These are phyloP conservation scores for Entrophospora sp. DNA, from an alignment of 192 early-diverging fungal genomes.

Conservation along the genomic window DNA sequence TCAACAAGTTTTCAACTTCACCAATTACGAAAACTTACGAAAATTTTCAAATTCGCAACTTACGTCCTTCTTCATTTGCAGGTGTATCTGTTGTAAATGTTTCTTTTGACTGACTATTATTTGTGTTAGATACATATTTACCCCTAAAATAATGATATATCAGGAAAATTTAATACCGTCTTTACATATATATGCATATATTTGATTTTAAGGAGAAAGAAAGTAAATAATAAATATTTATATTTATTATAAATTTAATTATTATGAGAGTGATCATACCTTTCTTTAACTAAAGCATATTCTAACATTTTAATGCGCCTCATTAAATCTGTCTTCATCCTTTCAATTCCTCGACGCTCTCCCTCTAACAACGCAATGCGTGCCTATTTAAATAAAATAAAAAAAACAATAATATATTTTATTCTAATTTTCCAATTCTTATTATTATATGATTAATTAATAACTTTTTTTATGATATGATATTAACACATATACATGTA, in stretches of 20 bases:
- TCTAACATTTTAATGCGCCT: conserved; percentile 82
- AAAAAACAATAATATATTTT: conserved; percentile 8
- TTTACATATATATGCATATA: too few species aligned
- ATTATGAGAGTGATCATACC: conserved; percentile 41
- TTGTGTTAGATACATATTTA: conserved; percentile 24
- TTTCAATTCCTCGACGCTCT: conserved; percentile 67
- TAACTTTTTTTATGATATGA: too few species aligned
- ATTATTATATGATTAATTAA: too few species aligned
- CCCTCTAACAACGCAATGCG: conserved; percentile 70
- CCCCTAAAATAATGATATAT: conserved; percentile 21
- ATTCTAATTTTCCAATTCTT: too few species aligned
- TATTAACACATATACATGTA: too few species aligned
- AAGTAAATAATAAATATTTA: background rate
- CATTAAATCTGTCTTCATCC: conserved; percentile 61
- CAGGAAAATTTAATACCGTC: too few species aligned
- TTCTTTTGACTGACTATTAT: background rate
- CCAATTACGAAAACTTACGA: conserved; percentile 17
- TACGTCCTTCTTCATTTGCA: conserved; percentile 19
- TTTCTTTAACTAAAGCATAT: conserved; percentile 65
- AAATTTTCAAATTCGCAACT: conserved; percentile 20
- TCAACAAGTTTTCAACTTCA: background rate
- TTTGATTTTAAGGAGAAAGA: too few species aligned
- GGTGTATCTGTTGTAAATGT: background rate
- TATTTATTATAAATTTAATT: background rate
- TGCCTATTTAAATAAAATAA: conserved; percentile 39